Evolutionary conservation across 2,329 filamentous ascomycete genomes (phyloP), one percentile per base, ranked within the genome.

Genomic region (Cadophora sp.): DNA sequence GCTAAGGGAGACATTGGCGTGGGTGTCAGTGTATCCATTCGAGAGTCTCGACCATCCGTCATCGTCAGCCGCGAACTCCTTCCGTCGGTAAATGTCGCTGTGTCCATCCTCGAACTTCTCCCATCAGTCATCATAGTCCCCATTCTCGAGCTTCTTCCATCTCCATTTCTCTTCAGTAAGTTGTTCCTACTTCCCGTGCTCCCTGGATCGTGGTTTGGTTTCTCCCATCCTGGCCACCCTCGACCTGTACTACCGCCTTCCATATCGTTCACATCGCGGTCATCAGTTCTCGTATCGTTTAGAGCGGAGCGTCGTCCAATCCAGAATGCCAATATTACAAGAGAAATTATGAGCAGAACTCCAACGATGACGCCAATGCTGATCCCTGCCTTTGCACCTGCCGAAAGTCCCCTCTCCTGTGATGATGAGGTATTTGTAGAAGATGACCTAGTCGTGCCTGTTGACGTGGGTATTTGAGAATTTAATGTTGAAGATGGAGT

Each of bases 121-220:
- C 62, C 62, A 31, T 64, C 62, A 12, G 48, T 62, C 59, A 48
- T 62, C 59, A 48, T 62, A 11, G 59, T 56, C 2, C 50, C 48
- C 31, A 53, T 31, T 14, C 29, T 53, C 19, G 61, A 63, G 46
- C 31, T 40, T n/a, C 61, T 51, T 6, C 61, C 61, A 40, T 63
- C 61, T n/a, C 27, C 48, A 24, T 34, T 37, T 6, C 12, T 46
- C 51, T 56, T 64, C 26, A 64, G 46, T 8, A 64, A 34, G 26
- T 46, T 64, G 51, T 58, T 27, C 62, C 26, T 46, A 22, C 62
- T 64, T 11, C 62, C 62, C 9, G 62, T 31, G 29, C 62, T 64
- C 16, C 62, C 50, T 1, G 50, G 62, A 22, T 56, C 51, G 37
- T 29, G 53, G 4, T 22, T 46, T 22, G 46, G 11, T 26, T 56